Evolutionary conservation across 179 eudicot genomes (phyloP), one percentile per base, ranked within the genome.

Genomic region (Spergularia azorica): DNA sequence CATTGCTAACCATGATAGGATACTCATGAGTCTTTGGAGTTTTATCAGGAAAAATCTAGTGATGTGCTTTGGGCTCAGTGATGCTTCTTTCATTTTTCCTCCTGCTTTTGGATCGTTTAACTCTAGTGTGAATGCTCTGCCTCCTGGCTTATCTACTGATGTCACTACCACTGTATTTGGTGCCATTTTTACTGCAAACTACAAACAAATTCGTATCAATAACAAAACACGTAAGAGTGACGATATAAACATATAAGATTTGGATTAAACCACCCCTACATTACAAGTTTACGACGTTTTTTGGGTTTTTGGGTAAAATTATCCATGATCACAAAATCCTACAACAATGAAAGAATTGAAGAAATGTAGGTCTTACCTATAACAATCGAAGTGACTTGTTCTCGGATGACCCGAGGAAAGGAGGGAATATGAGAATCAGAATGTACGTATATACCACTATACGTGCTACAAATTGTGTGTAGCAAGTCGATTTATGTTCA

Each of bases 11-110:
- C 87, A 86, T 72, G 87, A 79, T 72, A 90, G 76, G 80, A 77
- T 67, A 51, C 78, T 77, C 11, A 90, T 50, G 3, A 83, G 64
- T 62, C 81, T 82, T 63, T 87, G 89, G 0, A 82, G 83, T 77
- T 81, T 90, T 4, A 89, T 77, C 26, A 84, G 67, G 56, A 90
- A 86, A 12, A 88, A 81, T 87, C 88, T 81, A 69, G 88, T 86
- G 69, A 81, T 83, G 52, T 84, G 88, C 60, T 90, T 91, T 12
- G 87, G 81, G 74, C 85, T 88, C 48, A 80, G 72, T 50, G 88
- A 46, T 20, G 46, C 3, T 57, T 56, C 71, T 74, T 86, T 91
- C 17, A 74, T 77, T 52, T 87, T 90, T 8, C 87, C 87, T 18
- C 73, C 78, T 67, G 84, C 74, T 20, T 55, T 70, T 1, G 83